These are phyloP conservation scores for Cicer pinnatifidum DNA, from an alignment of 306 rosid species.

Conservation along the genomic window DNA sequence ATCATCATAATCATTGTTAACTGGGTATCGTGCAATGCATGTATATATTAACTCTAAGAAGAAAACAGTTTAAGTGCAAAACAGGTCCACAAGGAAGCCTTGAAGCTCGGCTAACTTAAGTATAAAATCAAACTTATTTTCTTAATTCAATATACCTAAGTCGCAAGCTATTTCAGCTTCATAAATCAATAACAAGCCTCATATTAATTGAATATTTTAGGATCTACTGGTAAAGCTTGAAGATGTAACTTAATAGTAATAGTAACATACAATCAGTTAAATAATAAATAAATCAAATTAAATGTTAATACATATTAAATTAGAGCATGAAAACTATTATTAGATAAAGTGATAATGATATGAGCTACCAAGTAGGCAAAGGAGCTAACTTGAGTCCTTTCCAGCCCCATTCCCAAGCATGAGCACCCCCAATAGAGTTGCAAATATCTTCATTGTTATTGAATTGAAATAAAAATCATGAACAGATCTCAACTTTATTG, in stretches of 20 bases:
- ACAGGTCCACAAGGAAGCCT: not conserved
- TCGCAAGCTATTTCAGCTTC: not conserved
- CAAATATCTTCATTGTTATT: not conserved
- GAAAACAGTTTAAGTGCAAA: not conserved
- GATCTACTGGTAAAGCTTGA: not conserved
- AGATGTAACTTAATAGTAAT: not conserved
- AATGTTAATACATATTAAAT: not conserved
- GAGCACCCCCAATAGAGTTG: conserved; percentile 9
- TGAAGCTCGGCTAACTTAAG: not conserved
- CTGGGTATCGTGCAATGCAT: not conserved
- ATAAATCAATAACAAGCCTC: not conserved
- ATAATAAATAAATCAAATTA: not conserved
- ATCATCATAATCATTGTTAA: conserved; percentile 44
- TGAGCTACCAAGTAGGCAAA: not conserved
- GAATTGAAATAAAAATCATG: not conserved
- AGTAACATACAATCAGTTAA: not conserved
- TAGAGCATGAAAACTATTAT: no score
- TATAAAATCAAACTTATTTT: not conserved
- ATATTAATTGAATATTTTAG: not conserved
- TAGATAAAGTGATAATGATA: not conserved
- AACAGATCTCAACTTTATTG: not conserved
- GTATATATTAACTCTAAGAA: conserved; percentile 3
- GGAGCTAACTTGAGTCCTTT: not conserved
- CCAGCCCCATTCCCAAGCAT: not conserved
- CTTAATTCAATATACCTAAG: not conserved